Percentiles rank a stretch among this genome's conserved stretches.
phyloP scores from a whole-genome alignment of 805 yeast species.

The Saccharomycopsis sp. region DNA sequence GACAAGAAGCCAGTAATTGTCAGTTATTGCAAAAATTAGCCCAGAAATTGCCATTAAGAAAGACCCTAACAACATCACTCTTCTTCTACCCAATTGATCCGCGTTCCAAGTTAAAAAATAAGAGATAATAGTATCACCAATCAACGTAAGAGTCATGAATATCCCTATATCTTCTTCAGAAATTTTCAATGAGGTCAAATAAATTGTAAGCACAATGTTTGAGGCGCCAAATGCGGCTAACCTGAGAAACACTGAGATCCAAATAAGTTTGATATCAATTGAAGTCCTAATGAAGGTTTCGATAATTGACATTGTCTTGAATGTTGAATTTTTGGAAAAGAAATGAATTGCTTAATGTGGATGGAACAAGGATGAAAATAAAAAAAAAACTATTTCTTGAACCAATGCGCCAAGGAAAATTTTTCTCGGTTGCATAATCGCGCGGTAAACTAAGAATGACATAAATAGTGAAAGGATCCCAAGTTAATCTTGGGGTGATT shows the following conservation, averaged over 20 bases:
- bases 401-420: neutral
- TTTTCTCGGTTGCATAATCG: neutral
- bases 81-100: constrained; percentile 59
- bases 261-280: constrained; percentile 53
- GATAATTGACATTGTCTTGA: constrained; percentile 28
- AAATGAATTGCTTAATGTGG: neutral
- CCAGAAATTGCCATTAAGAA: constrained; percentile 67
- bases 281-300: constrained; percentile 34
- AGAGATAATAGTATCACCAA: constrained; percentile 73
- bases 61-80: constrained; percentile 57
- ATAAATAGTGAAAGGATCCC: neutral
- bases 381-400: neutral
- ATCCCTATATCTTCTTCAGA: constrained; percentile 57
- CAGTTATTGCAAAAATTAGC: constrained; percentile 47
- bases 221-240: constrained; percentile 72
- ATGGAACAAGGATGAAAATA: neutral
- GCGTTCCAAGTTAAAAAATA: constrained; percentile 72
- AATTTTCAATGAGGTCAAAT: constrained; percentile 47
- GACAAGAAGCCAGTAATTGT: constrained; percentile 49
- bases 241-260: constrained; percentile 64
- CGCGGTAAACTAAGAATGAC: neutral
- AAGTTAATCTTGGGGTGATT: neutral
- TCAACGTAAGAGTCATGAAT: constrained; percentile 74
- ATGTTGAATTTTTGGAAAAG: constrained; percentile 19
- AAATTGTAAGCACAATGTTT: constrained; percentile 69